These are phyloP conservation scores for Solanum chacoense DNA, from an alignment of 305 asterid genomes.

Conservation along the genomic window DNA sequence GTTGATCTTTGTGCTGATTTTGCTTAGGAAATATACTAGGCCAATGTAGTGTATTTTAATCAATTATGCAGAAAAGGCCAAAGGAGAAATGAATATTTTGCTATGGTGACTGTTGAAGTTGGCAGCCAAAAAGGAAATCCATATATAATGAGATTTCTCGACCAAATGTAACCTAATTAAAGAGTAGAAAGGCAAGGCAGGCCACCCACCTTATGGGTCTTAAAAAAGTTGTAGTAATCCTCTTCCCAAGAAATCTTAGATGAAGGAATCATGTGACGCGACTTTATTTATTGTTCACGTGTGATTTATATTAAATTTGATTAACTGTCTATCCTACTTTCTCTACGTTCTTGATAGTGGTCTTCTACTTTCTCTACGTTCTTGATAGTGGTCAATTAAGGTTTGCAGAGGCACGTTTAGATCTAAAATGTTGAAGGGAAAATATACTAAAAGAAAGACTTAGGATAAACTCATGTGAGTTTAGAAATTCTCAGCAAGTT, in stretches of 20 bases:
- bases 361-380: background rate
- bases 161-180: constrained; percentile 6
- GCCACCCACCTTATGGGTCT: background rate
- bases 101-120: background rate
- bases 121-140: background rate
- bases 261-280: background rate
- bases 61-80: background rate
- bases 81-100: background rate
- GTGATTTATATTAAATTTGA: too few species aligned
- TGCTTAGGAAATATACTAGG: background rate
- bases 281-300: background rate
- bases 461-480: background rate
- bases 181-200: background rate
- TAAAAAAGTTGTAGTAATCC: background rate
- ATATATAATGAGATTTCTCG: background rate
- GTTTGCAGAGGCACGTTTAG: too few species aligned
- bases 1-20: background rate
- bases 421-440: background rate
- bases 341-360: background rate
- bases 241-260: background rate
- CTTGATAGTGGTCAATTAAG: background rate
- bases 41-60: background rate
- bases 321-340: background rate
- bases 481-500: background rate
- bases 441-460: background rate